Base-by-base conservation (phyloP, 345 rosid species). In the Stellera chamaejasme region DNA sequence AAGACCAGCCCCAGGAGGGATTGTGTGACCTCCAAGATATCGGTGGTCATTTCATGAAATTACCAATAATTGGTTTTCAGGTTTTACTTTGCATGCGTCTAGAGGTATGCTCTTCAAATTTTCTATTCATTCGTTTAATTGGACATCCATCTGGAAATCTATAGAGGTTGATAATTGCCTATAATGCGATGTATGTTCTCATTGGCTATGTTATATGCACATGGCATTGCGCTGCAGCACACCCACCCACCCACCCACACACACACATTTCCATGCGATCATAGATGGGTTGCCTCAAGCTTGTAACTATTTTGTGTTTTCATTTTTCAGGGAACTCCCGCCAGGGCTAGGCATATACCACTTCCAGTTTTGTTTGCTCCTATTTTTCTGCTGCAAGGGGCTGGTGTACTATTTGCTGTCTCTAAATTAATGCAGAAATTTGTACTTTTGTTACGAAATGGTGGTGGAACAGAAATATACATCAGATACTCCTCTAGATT, bases 11-110 rank as follows among this genome's bases (percentile, higher is more conserved):
- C 69, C 83, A 63, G 64, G 88, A 80, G 48, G 67, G 82, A 63
- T 61, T 79, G 27, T 93, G 99, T 48, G 80, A 96, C 58, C 70
- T 87, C 58, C 91, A 85, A 69, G 96, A 89, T 58, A 80, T 93
- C 76, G 99, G 99, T 54, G 99, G 97, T 55, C 96, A 93, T 68
- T 61, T 93, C 50, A 81, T 93, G 82, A 93, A 93, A 73, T 63
- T 93, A 67, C 99, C 97, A 23, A 28, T 93, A 62, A 70, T 92
- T 67, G 88, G 75, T 61, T 93, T 89, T 64, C 97, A 93, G 71
- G 79, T 87, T 60, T 76, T 87, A 63, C 96, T 93, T 50, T 93
- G 94, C 72, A 89, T 93, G 99, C 81, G 60, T 62, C 68, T 93
- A 78, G 92, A 81, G 99, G 99, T 93, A 68, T 48, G 66, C 57